These are phyloP conservation scores for Hansenula sp. DNA, from an alignment of 1,139 yeast genomes.

Conservation along the genomic window DNA sequence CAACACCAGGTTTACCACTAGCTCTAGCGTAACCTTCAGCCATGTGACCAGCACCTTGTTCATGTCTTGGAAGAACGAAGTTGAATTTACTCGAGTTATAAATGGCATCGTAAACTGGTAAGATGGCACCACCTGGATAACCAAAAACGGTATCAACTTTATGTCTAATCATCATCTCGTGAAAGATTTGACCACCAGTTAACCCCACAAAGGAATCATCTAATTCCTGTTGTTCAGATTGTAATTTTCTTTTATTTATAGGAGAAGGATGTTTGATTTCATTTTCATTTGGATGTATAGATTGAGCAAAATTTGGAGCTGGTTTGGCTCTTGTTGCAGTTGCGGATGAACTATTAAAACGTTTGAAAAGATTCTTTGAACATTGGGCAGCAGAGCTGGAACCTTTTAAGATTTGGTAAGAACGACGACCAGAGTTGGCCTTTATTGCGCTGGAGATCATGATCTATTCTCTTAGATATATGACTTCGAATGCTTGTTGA, in stretches of 20 bases:
- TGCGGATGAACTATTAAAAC: constrained; percentile 6
- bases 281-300: constrained; percentile 9
- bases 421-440: constrained; percentile 13
- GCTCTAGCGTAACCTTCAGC: constrained; percentile 99
- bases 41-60: constrained; percentile 99
- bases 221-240: constrained; percentile 31
- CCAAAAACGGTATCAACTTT: constrained; percentile 93
- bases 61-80: constrained; percentile 93
- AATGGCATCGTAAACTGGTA: constrained; percentile 96
- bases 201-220: constrained; percentile 90
- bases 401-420: constrained; percentile 11
- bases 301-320: constrained; percentile 23
- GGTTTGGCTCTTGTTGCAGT: constrained; percentile 20
- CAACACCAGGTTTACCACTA: constrained; percentile 96
- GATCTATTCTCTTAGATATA: constrained; percentile 1
- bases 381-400: constrained; percentile 3
- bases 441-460: constrained; percentile 15
- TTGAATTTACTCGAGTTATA: constrained; percentile 85
- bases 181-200: constrained; percentile 96
- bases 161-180: constrained; percentile 97
- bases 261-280: constrained; percentile 3
- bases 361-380: constrained; percentile 2
- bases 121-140: constrained; percentile 97
- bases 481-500: neutral
- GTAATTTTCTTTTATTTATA: constrained; percentile 7